Evolutionary conservation across 495 filamentous ascomycete genomes (phyloP), one percentile per base, ranked within the genome.

Genomic region (Parmelia sp.): DNA sequence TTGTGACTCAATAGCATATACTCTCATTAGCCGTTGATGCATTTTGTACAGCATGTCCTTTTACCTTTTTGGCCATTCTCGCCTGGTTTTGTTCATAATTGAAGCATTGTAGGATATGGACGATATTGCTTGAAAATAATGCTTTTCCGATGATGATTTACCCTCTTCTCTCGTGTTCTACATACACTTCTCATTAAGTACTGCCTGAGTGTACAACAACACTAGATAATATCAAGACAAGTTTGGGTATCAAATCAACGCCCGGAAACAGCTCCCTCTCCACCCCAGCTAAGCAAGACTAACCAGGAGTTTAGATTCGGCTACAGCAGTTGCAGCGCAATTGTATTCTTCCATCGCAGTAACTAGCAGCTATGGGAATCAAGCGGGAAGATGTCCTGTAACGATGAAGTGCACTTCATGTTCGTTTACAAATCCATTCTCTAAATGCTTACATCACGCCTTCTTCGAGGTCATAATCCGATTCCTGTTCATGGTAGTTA

Each of bases 71-170:
- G 31, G 29, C 29, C 51, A 55, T 55, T 55, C 27, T 17, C 33
- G 51, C 27, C 51, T 33, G 29, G 15, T 19, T 33, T 55, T 33
- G 9, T 9, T 33, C 14, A 19, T 33, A 55, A 14, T 33, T 19
- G 29, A n/a, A 21, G 51, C 51, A 15, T 55, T 55, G 51, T 55
- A 55, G 51, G 51, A 55, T 55, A 55, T 31, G 27, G 51, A 33
- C 51, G 51, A 55, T 33, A 21, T 55, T 33, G 29, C 19, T 8
- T 33, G 29, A 55, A 55, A 4, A 55, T 55, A 33, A 14, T 55
- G 29, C 47, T 27, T 51, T 3, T 14, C 10, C 10, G 8, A 27
- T 3, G 4, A 11, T 15, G 47, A 1, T 17, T 51, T 5, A 25
- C 23, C 12, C 23, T 8, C 29, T 29, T 29, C 25, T 29, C 47